Percentiles rank a stretch among this genome's conserved stretches.
Conservation (phyloP, 83 land plant species). For the Picea abies region DNA sequence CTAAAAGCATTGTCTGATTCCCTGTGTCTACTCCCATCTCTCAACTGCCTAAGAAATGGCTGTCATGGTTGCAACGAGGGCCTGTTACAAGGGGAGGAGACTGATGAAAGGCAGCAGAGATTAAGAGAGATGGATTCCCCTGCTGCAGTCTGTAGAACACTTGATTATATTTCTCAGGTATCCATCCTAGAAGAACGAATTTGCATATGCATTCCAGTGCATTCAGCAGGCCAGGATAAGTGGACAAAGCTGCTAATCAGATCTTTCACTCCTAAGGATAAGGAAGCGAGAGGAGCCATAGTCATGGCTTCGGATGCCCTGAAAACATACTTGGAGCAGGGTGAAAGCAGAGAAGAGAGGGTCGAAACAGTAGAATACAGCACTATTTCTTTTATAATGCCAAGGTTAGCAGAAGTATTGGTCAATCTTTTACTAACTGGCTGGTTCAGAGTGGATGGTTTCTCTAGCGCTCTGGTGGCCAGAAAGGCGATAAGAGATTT, state of each 20-base stretch:
- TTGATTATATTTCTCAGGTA: background rate
- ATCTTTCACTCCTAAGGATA: background rate
- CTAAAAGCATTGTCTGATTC: background rate
- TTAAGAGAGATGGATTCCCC: background rate
- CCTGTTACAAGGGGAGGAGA: background rate
- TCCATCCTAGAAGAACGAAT: background rate
- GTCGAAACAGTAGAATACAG: background rate
- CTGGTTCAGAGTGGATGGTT: too few relatives aligned
- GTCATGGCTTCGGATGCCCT: background rate
- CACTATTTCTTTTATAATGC: background rate
- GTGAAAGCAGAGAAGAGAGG: background rate
- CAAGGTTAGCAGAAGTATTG: background rate
- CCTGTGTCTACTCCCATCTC: background rate
- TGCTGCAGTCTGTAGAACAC: background rate
- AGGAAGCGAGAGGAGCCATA: background rate
- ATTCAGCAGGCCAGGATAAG: background rate
- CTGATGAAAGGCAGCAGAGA: background rate
- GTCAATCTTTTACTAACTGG: background rate
- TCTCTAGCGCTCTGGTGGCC: background rate
- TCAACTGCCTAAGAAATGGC: background rate
- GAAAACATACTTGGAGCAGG: background rate
- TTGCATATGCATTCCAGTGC: background rate
- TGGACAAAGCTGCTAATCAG: background rate
- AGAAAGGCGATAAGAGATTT: background rate
- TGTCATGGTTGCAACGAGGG: background rate